A percentile compares a stretch with the other conserved stretches of the same genome.
These are phyloP conservation scores for Silene uniflora DNA, from an alignment of 148 eudicot species.

Conservation along the genomic window DNA sequence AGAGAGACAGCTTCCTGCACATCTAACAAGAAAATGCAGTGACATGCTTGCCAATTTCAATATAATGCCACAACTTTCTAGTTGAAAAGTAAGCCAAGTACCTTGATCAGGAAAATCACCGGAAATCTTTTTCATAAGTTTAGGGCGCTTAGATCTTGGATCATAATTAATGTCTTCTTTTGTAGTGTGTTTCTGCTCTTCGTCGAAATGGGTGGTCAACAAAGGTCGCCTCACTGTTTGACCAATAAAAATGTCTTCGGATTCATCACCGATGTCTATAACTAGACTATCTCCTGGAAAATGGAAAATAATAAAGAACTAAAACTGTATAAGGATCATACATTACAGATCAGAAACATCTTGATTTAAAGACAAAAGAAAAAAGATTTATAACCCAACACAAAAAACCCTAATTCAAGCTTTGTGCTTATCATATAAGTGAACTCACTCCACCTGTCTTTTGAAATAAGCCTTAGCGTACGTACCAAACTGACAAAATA, in stretches of 20 bases:
- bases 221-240: slow-evolving; percentile 72
- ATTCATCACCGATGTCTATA: slow-evolving; percentile 52
- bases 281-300: slow-evolving; percentile 54
- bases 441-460: background rate
- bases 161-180: slow-evolving; percentile 41
- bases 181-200: slow-evolving; percentile 37
- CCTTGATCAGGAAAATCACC: slow-evolving; percentile 37
- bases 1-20: slow-evolving; percentile 84
- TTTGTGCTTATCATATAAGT: background rate
- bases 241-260: slow-evolving; percentile 56
- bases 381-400: slow-evolving; percentile 2
- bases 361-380: background rate
- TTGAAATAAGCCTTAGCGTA: background rate
- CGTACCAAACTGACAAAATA: background rate
- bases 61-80: background rate
- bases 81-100: slow-evolving; percentile 31
- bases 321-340: background rate
- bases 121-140: slow-evolving; percentile 27
- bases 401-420: background rate
- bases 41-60: slow-evolving; percentile 47
- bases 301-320: slow-evolving; percentile 3
- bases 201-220: slow-evolving; percentile 26
- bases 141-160: slow-evolving; percentile 30
- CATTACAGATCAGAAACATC: background rate
- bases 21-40: slow-evolving; percentile 64